Base-by-base conservation (phyloP, 2,329 filamentous ascomycete genomes). In the Iodosphaeria phyllophila region DNA sequence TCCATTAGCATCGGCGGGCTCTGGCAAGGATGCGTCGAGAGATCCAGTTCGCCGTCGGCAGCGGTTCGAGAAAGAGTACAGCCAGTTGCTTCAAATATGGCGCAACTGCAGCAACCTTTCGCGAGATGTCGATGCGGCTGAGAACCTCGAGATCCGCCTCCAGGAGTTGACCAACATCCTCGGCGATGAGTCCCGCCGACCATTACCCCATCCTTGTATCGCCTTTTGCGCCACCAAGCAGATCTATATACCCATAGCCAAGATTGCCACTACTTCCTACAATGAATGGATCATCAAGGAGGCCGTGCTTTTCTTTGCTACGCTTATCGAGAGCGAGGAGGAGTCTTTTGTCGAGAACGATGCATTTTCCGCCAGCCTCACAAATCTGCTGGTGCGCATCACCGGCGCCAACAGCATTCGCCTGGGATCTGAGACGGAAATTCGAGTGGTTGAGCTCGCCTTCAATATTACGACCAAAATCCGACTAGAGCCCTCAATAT, bases 381-480 rank as follows among this genome's bases (percentile, higher is more conserved):
- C 92, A 42, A 80, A 82, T 37, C 66, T 98, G 30, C 63, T 93
- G 25, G 68, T 82, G 31, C 71, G 74, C 35, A 82, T 86, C 18
- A 73, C 77, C 2, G 74, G 75, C 21, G 64, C 69, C 30, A 78
- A 77, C 37, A 74, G 67, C 41, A 69, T 79, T 32, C 63, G 70
- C n/a, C 56, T 84, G 4, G 71, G 75, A 18, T 63, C 72, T 26
- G 79, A 92, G 29, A 84, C 79, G 8, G 84, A 95, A 47, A 76
- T 76, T 7, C 73, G 83, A 30, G 73, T 95, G 23, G 79, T 95
- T 25, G 86, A 98, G 53, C 56, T 98, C 28, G 66, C 92, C 22
- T 98, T 98, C 53, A 91, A 86, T 33, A 84, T 98, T 36, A 82
- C 89, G 12, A 91, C 89, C 36, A 95, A 95, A 60, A 92, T 98